A percentile compares a stretch with the other conserved stretches of the same genome.
Conservation (phyloP, 331 rosid species). For the Prunus yedoensis region DNA sequence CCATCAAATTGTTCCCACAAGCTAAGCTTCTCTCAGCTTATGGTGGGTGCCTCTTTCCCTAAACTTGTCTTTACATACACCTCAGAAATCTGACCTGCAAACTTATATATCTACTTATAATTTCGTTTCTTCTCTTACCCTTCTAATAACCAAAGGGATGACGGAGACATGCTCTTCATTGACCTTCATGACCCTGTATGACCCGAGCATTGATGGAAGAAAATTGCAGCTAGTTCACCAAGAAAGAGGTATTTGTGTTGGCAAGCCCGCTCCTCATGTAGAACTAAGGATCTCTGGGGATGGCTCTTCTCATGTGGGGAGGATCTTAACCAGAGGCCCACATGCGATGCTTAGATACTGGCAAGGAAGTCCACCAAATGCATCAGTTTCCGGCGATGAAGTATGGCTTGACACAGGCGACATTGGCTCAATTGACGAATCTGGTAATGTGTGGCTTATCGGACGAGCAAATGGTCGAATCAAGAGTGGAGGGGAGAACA, state of each 20-base stretch:
- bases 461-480: constrained; percentile 74
- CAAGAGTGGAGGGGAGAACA: constrained; percentile 92
- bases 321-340: constrained; percentile 88
- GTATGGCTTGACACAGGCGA: constrained; percentile 93
- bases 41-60: constrained; percentile 48
- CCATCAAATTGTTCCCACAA: constrained; percentile 52
- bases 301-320: constrained; percentile 49
- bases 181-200: constrained; percentile 63
- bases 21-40: constrained; percentile 92
- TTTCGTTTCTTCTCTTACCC: neutral
- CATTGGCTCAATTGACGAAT: constrained; percentile 63
- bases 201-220: constrained; percentile 38
- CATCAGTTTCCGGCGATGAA: constrained; percentile 31
- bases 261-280: constrained; percentile 93
- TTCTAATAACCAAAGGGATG: constrained; percentile 58
- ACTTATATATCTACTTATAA: neutral
- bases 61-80: too few relatives aligned
- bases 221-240: constrained; percentile 29
- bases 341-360: constrained; percentile 83
- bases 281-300: constrained; percentile 59
- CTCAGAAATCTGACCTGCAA: neutral
- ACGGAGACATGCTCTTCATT: constrained; percentile 87
- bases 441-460: constrained; percentile 75
- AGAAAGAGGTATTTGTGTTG: constrained; percentile 76
- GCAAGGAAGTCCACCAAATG: constrained; percentile 45